phyloP scores from a whole-genome alignment of 768 basidiomycete genomes.

The Boletales sp. region DNA sequence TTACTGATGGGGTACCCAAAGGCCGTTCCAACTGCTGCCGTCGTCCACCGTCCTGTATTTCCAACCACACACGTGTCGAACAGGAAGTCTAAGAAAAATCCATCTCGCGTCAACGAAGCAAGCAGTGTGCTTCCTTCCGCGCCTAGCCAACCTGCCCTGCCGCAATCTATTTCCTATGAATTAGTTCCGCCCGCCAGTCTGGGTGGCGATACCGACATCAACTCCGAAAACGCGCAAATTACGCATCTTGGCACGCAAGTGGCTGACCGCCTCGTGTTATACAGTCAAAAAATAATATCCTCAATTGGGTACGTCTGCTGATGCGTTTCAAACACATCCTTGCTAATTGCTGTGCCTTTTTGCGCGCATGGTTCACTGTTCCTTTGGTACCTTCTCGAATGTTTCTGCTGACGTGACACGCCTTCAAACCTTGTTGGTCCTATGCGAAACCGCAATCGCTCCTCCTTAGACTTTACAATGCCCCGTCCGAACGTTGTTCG shows the following conservation, averaged over 20 bases:
- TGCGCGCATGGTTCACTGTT: conserved; percentile 6
- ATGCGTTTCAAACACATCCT: conserved; percentile 16
- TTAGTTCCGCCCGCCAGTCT: conserved; percentile 17
- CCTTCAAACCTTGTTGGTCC: conserved; percentile 19
- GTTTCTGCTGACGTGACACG: conserved; percentile 23
- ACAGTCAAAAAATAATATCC: conserved; percentile 43
- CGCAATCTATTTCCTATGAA: conserved; percentile 14
- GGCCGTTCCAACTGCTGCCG: too few species aligned
- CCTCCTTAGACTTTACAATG: conserved; percentile 29
- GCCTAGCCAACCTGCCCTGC: conserved; percentile 6
- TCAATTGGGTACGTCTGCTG: conserved; percentile 43
- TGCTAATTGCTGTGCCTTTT: conserved; percentile 27
- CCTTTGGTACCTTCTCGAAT: conserved; percentile 18
- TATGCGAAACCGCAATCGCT: conserved; percentile 1
- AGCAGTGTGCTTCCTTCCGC: conserved; percentile 5
- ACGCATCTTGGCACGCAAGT: conserved; percentile 27
- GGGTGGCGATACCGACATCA: conserved; percentile 29
- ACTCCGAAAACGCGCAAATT: conserved; percentile 16
- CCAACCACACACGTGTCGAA: conserved; percentile 15
- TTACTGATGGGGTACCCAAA: too few species aligned
- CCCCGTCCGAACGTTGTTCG: conserved; percentile 13
- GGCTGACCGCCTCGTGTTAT: conserved; percentile 48
- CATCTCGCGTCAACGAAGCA: conserved; percentile 12
- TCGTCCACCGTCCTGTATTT: not conserved
- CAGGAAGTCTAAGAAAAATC: conserved; percentile 15